Evolutionary conservation across 2,329 filamentous ascomycete genomes (phyloP), one percentile per base, ranked within the genome.

Genomic region (Keithomyces neogunnii): DNA sequence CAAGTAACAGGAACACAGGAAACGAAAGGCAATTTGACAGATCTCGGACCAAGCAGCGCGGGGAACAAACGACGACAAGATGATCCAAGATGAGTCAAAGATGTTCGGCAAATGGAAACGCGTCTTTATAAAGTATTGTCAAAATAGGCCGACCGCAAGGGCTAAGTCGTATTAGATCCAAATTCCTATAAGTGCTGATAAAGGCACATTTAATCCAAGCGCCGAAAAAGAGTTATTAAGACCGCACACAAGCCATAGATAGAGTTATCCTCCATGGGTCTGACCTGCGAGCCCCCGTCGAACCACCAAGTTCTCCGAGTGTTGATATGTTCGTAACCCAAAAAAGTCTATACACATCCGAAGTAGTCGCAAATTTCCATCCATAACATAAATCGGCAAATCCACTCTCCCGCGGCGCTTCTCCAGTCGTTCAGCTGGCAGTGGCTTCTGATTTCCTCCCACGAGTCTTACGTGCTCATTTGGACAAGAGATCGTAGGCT

Each of bases 401-500:
- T 59, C 3, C 30, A 45, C 35, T 35, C 28, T 45, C 57, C 64
- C 57, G 63, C 60, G 60, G 59, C 56, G 57, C 58, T 60, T 56
- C 56, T 68, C 68, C 66, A 66, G 64, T 32, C 40, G 66, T 66
- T 64, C 71, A 62, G 60, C 63, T 66, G 64, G 64, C 62, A 59
- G 64, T 61, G 57, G 61, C 48, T 28, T 49, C 13, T 26, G 4
- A 44, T 10, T 10, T 10, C 6, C 60, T 66, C 63, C 64, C 65
- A 66, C 64, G 60, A 63, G 67, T 68, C 66, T 63, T 54, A 60
- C 62, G 65, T 69, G 40, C 28, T 44, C 28, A 10, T 11, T 70
- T 68, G 70, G 64, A 63, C 63, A 63, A 68, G 65, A 67, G 65
- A 66, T 66, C 69, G 66, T 68, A 66, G 66, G 64, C 9, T 63